Base-by-base conservation (phyloP, 352 stramenopile genomes). In the Phytopythium aichiense region DNA sequence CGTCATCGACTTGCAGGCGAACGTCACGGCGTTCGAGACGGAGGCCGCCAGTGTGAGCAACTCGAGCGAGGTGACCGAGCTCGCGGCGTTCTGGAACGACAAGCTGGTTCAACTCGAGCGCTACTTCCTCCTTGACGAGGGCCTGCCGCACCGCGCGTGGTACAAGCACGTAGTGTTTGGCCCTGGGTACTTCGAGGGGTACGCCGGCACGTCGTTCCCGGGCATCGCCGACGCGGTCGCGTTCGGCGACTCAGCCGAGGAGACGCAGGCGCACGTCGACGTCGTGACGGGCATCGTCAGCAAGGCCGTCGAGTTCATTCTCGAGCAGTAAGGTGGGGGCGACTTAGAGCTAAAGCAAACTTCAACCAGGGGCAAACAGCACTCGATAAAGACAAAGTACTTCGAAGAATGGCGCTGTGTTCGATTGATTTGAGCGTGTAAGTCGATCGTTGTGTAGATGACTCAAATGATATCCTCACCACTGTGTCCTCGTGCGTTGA, bases 81-180 rank as follows among this genome's bases (percentile, higher is more conserved):
- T 15, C n/a, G 25, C 33, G 31, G 49, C 25, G 7, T 58, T 63
- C 33, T 71, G 66, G 59, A 81, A 81, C 62, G 56, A 68, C 15
- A 64, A 71, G 56, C 63, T 74, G 4, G 60, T 71, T 5, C 59
- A 59, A 33, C 43, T 71, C n/a, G 67, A 74, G 64, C 59, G 67
- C 22, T 52, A 74, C 53, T 61, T 74, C 11, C 38, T 71, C 15
- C 20, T 46, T 13, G 63, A 74, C 3, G 48, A 68, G 22, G 73
- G 73, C 4, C 65, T 81, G 33, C 73, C 67, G 33, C 73, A 81
- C 56, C 73, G 73, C 49, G 56, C 66, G 18, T 81, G 73, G 73
- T 81, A 69, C 65, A 71, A 71, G 59, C 73, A 81, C 61, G 69
- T 81, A 37, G 60, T 74, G 22, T 74, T 74, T 23, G 67, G 67